Conservation (phyloP, 352 stramenopile genomes). For the Phytopythium aichiense region DNA sequence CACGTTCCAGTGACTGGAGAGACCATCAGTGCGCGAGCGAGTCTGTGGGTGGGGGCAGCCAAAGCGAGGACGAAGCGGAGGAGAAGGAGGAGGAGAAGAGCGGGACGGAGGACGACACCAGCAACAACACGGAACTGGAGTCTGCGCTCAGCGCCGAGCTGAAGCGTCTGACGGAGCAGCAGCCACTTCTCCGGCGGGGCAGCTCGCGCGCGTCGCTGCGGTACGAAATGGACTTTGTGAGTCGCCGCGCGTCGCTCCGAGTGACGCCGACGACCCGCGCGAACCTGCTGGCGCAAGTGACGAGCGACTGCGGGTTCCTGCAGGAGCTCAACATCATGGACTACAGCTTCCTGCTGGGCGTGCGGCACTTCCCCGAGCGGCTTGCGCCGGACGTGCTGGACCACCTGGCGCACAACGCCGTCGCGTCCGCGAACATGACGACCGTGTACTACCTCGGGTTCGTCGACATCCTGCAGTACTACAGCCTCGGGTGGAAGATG, state of each 20-base stretch:
- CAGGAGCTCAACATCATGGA: conserved; percentile 88
- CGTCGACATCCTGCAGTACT: conserved; percentile 84
- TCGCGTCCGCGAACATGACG: conserved; percentile 66
- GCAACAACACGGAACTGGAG: conserved; percentile 6
- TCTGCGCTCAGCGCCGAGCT: conserved; percentile 28
- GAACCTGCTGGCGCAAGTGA: conserved; percentile 77
- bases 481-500: conserved; percentile 83
- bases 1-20: conserved; percentile 30
- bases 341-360: conserved; percentile 81
- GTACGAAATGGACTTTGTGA: conserved; percentile 82
- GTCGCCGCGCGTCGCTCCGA: conserved; percentile 50
- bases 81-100: conserved; percentile 11
- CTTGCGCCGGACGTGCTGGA: conserved; percentile 48
- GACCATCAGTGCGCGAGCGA: neutral
- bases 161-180: conserved; percentile 35
- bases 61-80: conserved; percentile 16
- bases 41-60: conserved; percentile 1
- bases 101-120: conserved; percentile 17
- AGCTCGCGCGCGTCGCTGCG: conserved; percentile 58
- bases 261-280: conserved; percentile 71
- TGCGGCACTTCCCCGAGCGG: conserved; percentile 48
- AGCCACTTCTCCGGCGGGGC: conserved; percentile 49
- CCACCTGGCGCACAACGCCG: conserved; percentile 65
- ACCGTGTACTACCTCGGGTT: conserved; percentile 84
- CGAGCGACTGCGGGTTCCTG: conserved; percentile 78